Evolutionary conservation across 495 filamentous ascomycete species (phyloP), one percentile per base, ranked within the genome.

Genomic region (Rostrohypoxylon terebratum): DNA sequence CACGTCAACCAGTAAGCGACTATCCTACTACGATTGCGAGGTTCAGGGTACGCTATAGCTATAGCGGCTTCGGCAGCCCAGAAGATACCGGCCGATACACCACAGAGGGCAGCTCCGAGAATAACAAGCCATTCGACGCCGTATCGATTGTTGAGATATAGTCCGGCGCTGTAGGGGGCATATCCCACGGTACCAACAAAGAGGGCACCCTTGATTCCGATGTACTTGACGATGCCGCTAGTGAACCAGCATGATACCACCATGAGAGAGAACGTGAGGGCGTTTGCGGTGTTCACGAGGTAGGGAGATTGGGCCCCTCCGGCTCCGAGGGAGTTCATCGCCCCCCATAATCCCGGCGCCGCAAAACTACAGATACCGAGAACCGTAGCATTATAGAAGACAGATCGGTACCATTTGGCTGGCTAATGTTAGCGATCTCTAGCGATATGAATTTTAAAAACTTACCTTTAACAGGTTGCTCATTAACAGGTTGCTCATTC

Each of bases 1-100:
- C 86, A 91, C 20, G 82, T 86, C 16, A 91, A 78, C 89, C 90
- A 91, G 64, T 87, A 86, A 0, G 87, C 88, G 1, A 91, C 78
- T 40, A 86, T 87, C 21, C 83, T 82, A 0, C 88, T 89, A 69
- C 87, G 83, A 48, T 91, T 90, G 55, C 86, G 84, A 1, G 86
- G 85, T 66, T 92, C 90, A 0, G 89, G 88, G 69, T 92, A 92
- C 0, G 86, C 80, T 4, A 91, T 84, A 0, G 88, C 89, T 50
- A 92, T 90, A 0, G 89, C 89, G 2, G 84, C 86, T 72, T 91
- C 90, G 0, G 89, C 85, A 77, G 86, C 86, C 90, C 90, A 92
- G 77, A 91, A 92, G 1, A 91, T 81, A 4, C 89, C 89, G 0
- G 90, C 90, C 0, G 86, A 88, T 36, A 91, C 78, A 21, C 90